Evolutionary conservation across 768 basidiomycete species (phyloP).

Genomic region (Amyloporia xantha): DNA sequence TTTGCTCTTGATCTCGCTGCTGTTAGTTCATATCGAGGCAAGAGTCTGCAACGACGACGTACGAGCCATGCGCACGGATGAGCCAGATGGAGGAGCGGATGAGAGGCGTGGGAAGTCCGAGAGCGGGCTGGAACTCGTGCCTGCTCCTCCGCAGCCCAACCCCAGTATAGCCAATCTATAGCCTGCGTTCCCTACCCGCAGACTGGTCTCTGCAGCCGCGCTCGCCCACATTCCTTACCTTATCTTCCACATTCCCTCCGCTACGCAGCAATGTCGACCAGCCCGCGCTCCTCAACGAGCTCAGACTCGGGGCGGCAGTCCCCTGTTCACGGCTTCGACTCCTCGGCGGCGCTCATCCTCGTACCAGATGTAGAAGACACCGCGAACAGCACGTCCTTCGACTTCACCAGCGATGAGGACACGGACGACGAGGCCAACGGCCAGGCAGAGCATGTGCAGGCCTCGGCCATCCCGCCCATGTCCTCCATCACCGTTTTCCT

Average conservation of each 20-base stretch:
- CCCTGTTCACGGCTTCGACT: slow-evolving; percentile 24
- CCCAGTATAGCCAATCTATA: slow-evolving; percentile 1
- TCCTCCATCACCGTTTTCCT: slow-evolving; percentile 53
- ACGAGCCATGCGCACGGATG: no score
- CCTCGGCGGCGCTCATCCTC: slow-evolving; percentile 55
- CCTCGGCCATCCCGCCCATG: slow-evolving; percentile 46
- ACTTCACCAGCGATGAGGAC: slow-evolving; percentile 40
- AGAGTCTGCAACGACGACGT: no score
- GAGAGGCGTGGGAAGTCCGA: slow-evolving; percentile 1
- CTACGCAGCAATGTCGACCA: slow-evolving; percentile 4
- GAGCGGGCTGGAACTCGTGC: neutral
- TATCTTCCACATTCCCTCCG: neutral
- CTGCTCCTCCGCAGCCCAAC: neutral
- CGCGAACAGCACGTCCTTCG: slow-evolving; percentile 20
- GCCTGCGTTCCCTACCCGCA: neutral
- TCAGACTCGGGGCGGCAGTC: slow-evolving; percentile 20
- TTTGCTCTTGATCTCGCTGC: no score
- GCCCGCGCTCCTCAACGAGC: slow-evolving; percentile 18
- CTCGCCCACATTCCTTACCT: slow-evolving; percentile 3
- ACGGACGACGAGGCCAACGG: slow-evolving; percentile 29
- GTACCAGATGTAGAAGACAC: slow-evolving; percentile 48
- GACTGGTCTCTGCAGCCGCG: slow-evolving; percentile 6
- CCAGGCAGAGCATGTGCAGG: slow-evolving; percentile 18
- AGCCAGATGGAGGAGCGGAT: no score
- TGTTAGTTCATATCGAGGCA: no score